phyloP scores from a whole-genome alignment of 1,139 yeast genomes.

The Hyphopichia pseudoburtonii region DNA sequence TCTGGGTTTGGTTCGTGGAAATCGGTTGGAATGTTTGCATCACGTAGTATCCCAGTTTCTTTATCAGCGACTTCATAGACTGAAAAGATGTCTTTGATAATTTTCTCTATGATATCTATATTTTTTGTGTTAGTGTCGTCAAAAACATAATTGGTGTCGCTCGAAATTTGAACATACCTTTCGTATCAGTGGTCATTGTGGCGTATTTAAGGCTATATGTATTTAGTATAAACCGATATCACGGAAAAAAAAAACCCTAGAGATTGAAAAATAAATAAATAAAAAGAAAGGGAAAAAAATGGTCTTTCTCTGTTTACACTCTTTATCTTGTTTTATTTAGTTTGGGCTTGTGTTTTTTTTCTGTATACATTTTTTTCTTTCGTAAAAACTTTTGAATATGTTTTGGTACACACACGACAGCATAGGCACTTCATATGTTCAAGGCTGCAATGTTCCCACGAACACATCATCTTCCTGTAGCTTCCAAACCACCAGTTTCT shows the following conservation, averaged over 20 bases:
- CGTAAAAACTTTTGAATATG: no score
- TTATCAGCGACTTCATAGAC: slow-evolving; percentile 35
- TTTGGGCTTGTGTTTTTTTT: background rate
- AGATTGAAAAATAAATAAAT: no score
- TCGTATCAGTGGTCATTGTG: background rate
- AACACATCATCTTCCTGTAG: no score
- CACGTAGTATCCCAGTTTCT: slow-evolving; percentile 32
- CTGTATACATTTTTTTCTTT: background rate
- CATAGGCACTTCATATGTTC: no score
- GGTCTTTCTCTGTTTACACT: background rate
- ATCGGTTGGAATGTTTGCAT: slow-evolving; percentile 38
- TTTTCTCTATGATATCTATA: background rate
- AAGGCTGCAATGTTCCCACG: no score
- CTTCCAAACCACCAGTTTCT: no score
- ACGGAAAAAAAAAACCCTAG: no score
- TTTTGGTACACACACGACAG: no score
- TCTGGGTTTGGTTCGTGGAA: slow-evolving; percentile 48
- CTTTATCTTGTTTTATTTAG: background rate
- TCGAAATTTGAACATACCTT: background rate
- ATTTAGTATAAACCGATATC: no score
- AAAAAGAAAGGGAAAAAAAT: background rate
- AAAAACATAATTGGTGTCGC: background rate
- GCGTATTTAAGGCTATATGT: no score
- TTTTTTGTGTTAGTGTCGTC: background rate
- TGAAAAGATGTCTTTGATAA: slow-evolving; percentile 17